Evolutionary conservation across 164 flowering plant genomes (phyloP).

Genomic region (Magnolia changhungtana): DNA sequence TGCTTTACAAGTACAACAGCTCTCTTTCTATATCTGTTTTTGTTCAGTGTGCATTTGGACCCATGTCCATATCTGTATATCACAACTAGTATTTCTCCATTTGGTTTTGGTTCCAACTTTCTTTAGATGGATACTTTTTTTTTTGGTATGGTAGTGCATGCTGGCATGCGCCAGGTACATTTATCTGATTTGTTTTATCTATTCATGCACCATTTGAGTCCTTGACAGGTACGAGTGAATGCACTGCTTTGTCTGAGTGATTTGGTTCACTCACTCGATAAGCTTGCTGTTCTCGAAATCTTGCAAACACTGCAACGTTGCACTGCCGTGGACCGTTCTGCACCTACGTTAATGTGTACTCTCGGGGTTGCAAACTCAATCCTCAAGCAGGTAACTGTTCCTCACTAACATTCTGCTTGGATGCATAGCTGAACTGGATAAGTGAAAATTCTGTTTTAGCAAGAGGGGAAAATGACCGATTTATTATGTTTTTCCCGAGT

Average conservation of each 20-base stretch:
- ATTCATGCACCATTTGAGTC: constrained; percentile 2
- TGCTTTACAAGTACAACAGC: background rate
- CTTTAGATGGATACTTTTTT: background rate
- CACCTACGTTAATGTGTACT: constrained; percentile 98
- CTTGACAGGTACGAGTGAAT: constrained; percentile 88
- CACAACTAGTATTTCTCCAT: background rate
- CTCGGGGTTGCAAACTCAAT: constrained; percentile 86
- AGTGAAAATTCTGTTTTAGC: background rate
- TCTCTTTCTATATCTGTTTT: background rate
- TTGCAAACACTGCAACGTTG: constrained; percentile 93
- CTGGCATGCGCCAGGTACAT: background rate
- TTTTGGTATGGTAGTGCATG: background rate
- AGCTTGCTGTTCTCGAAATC: constrained; percentile 65
- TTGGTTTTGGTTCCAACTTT: background rate
- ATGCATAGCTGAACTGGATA: too few relatives aligned
- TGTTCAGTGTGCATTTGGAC: background rate
- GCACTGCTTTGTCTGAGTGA: constrained; percentile 88
- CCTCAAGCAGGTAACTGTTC: constrained; percentile 67
- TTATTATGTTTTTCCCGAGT: background rate
- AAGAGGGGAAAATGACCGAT: background rate
- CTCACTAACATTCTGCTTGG: background rate
- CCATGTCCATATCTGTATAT: background rate
- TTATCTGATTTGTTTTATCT: constrained; percentile 6
- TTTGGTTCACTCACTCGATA: constrained; percentile 68
- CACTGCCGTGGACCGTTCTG: constrained; percentile 91